These are phyloP conservation scores for Setomelanomma holmii DNA, from an alignment of 2,329 filamentous ascomycete genomes.

Conservation along the genomic window DNA sequence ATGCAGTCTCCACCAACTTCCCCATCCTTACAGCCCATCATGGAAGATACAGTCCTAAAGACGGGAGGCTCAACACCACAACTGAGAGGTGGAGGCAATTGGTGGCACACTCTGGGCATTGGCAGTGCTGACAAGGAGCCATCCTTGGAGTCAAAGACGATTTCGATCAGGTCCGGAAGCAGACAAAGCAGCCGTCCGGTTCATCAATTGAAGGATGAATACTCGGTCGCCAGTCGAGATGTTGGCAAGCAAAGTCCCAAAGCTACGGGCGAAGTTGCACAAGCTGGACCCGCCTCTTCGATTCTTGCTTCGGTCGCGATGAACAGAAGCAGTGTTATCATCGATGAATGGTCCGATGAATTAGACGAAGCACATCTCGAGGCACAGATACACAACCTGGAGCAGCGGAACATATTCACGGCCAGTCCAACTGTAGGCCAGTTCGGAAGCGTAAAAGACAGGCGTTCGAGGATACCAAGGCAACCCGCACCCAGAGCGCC, in stretches of 20 bases:
- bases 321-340: background rate
- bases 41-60: background rate
- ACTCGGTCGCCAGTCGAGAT: background rate
- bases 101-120: slow-evolving; percentile 1
- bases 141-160: background rate
- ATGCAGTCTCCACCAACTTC: background rate
- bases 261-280: background rate
- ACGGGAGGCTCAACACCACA: background rate
- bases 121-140: background rate
- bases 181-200: background rate
- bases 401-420: background rate
- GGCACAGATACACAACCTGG: background rate
- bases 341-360: background rate
- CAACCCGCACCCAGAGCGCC: background rate
- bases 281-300: background rate
- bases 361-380: background rate
- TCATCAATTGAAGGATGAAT: background rate
- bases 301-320: background rate
- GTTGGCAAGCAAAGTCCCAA: background rate
- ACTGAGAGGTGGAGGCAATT: slow-evolving; percentile 1
- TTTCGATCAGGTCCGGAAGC: background rate
- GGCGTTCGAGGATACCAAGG: background rate
- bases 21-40: background rate
- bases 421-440: background rate
- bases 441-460: background rate